A percentile compares a stretch with the other conserved stretches of the same genome.
These are phyloP conservation scores for Fusarium subglutinans DNA, from an alignment of 2,329 filamentous ascomycete species.

Conservation along the genomic window DNA sequence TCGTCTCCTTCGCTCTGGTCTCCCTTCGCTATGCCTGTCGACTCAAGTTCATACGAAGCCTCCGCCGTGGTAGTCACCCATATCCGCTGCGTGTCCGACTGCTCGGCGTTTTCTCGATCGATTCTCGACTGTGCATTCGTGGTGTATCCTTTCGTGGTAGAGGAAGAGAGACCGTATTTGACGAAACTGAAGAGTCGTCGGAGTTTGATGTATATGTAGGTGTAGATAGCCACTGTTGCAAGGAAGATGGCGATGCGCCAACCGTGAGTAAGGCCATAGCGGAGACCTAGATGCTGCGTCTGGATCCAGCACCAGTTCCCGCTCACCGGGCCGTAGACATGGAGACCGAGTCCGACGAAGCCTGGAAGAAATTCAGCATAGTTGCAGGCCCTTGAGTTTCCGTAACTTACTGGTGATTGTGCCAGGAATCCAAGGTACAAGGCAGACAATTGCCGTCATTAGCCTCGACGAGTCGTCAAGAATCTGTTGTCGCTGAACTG, in stretches of 20 bases:
- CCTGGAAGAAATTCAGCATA: not conserved
- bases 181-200: not conserved
- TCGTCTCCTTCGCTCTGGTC: not conserved
- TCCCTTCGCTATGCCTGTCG: not conserved
- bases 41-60: not conserved
- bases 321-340: not conserved
- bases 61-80: not conserved
- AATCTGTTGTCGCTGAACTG: not conserved
- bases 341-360: not conserved
- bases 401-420: not conserved
- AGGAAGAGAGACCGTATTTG: not conserved
- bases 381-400: accelerated
- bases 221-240: not conserved
- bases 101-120: not conserved
- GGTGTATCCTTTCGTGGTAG: not conserved
- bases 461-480: not conserved
- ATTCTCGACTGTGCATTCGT: not conserved
- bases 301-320: constrained; percentile 2
- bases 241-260: not conserved
- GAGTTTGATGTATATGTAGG: not conserved
- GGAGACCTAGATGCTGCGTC: not conserved
- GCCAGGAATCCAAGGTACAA: not conserved
- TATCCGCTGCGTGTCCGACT: not conserved
- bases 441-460: not conserved
- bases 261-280: not conserved